phyloP scores from a whole-genome alignment of 2,329 filamentous ascomycete species.

The Colletotrichum agaves region DNA sequence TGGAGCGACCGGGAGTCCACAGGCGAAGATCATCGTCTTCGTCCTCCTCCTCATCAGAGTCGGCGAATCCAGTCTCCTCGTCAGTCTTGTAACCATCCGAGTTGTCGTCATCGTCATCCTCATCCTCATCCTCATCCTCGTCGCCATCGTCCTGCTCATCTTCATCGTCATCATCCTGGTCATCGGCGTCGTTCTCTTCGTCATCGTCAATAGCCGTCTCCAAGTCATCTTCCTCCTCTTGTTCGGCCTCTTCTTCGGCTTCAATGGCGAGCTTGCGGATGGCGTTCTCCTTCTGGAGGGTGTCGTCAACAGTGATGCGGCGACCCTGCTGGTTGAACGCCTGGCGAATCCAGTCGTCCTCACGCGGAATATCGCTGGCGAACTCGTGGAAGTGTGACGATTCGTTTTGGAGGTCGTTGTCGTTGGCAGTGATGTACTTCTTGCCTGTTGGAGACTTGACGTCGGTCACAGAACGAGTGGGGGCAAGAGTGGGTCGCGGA shows the following conservation, averaged over 20 bases:
- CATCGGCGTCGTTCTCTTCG: constrained; percentile 50
- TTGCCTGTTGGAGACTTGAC: constrained; percentile 51
- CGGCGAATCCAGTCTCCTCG: constrained; percentile 74
- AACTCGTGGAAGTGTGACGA: constrained; percentile 87
- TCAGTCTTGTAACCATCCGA: constrained; percentile 81
- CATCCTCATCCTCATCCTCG: constrained; percentile 60
- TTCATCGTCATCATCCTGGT: constrained; percentile 61
- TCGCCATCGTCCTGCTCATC: constrained; percentile 64
- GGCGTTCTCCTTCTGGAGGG: constrained; percentile 86
- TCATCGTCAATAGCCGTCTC: constrained; percentile 54
- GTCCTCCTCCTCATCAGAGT: constrained; percentile 74
- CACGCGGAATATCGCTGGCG: constrained; percentile 81
- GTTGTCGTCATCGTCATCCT: constrained; percentile 64
- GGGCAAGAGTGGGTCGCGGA: constrained; percentile 41
- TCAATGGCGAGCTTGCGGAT: constrained; percentile 89
- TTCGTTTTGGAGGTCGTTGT: constrained; percentile 63
- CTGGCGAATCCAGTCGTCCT: constrained; percentile 89
- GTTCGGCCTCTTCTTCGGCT: constrained; percentile 86
- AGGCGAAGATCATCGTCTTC: constrained; percentile 74
- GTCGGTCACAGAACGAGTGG: constrained; percentile 52
- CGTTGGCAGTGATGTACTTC: constrained; percentile 63
- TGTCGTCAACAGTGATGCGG: constrained; percentile 89
- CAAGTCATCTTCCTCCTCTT: constrained; percentile 74
- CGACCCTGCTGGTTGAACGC: constrained; percentile 71
- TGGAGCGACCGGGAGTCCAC: constrained; percentile 62